Evolutionary conservation across 768 basidiomycete genomes (phyloP).

Genomic region (Boletus rubroflammeus): DNA sequence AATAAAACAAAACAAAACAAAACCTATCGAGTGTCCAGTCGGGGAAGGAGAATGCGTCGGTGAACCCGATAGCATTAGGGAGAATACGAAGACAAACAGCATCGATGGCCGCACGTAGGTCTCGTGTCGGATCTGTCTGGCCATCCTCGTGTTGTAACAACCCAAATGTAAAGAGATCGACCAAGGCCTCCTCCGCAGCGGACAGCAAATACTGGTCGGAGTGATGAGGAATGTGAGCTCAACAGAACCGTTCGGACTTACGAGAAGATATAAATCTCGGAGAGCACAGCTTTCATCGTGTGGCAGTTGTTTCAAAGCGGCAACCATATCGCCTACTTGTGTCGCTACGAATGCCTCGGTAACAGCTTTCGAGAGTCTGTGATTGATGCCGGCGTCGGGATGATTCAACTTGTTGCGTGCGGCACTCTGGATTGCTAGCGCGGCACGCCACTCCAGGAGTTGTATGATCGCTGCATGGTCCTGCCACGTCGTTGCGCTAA

Average conservation of each 20-base stretch:
- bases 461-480: slow-evolving; percentile 39
- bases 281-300: slow-evolving; percentile 19
- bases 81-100: slow-evolving; percentile 48
- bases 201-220: slow-evolving; percentile 55
- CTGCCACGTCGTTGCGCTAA: slow-evolving; percentile 33
- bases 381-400: slow-evolving; percentile 52
- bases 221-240: neutral
- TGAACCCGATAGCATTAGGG: slow-evolving; percentile 63
- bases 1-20: neutral
- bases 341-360: slow-evolving; percentile 66
- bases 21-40: slow-evolving; percentile 75
- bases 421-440: slow-evolving; percentile 46
- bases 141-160: slow-evolving; percentile 32
- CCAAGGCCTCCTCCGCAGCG: slow-evolving; percentile 50
- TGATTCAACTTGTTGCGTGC: slow-evolving; percentile 35
- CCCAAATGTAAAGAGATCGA: slow-evolving; percentile 57
- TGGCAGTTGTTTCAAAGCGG: slow-evolving; percentile 23
- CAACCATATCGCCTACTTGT: slow-evolving; percentile 49
- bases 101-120: slow-evolving; percentile 49
- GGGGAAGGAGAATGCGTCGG: slow-evolving; percentile 69
- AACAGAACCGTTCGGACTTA: slow-evolving; percentile 8
- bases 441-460: slow-evolving; percentile 66
- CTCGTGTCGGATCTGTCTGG: slow-evolving; percentile 41
- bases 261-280: slow-evolving; percentile 27
- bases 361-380: slow-evolving; percentile 58